A percentile compares a stretch with the other conserved stretches of the same genome.
phyloP scores from a whole-genome alignment of 2,329 filamentous ascomycete genomes.

The Dichotomopilus funicola region DNA sequence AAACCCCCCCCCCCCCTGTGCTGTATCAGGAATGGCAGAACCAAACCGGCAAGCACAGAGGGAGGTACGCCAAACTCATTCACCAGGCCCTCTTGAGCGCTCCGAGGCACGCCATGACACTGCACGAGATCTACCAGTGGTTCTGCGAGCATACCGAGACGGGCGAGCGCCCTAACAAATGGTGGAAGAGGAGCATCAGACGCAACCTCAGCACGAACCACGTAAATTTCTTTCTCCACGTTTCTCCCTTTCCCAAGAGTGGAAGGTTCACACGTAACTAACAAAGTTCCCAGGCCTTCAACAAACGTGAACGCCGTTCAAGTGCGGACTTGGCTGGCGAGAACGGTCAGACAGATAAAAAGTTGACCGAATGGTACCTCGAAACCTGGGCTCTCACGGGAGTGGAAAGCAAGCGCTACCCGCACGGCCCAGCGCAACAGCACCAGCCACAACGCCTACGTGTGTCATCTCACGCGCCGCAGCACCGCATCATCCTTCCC shows the following conservation, averaged over 20 bases:
- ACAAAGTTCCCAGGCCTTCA: constrained; percentile 20
- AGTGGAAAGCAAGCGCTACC: constrained; percentile 59
- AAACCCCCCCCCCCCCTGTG: neutral
- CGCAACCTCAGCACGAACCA: constrained; percentile 96
- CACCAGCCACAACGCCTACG: too few relatives aligned
- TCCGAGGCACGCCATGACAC: constrained; percentile 61
- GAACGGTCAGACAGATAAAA: constrained; percentile 38
- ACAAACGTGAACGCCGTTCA: constrained; percentile 38
- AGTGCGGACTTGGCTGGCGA: neutral
- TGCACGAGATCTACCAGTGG: constrained; percentile 88
- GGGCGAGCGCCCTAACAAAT: constrained; percentile 55
- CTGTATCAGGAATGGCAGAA: constrained; percentile 13
- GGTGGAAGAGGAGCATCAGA: constrained; percentile 93
- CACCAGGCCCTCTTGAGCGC: constrained; percentile 64
- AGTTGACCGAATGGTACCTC: constrained; percentile 70
- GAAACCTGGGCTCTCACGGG: constrained; percentile 60
- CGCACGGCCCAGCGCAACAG: too few relatives aligned
- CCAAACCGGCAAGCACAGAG: constrained; percentile 22
- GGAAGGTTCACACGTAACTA: neutral
- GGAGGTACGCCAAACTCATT: constrained; percentile 75
- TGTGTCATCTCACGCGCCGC: too few relatives aligned
- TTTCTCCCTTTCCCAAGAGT: too few relatives aligned
- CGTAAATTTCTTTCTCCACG: constrained; percentile 42
- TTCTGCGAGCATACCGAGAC: constrained; percentile 77
- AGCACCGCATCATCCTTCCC: too few relatives aligned